These are phyloP conservation scores for Linanthus parryae DNA, from an alignment of 148 eudicot genomes.

Conservation along the genomic window DNA sequence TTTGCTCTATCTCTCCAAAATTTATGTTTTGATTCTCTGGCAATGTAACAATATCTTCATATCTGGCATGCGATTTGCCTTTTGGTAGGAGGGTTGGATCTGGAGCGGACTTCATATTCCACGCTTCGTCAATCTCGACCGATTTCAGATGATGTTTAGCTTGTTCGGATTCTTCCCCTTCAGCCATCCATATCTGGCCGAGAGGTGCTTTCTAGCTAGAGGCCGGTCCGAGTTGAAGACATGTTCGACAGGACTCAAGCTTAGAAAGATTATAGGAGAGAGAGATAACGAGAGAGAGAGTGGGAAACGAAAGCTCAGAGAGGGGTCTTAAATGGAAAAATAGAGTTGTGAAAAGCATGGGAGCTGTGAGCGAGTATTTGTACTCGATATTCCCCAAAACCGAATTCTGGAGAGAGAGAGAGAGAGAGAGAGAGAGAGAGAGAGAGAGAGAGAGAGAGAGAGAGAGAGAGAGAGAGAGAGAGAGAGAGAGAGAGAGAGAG, in stretches of 20 bases:
- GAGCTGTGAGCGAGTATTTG: neutral
- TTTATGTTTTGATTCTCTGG: conserved; percentile 49
- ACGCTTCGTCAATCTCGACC: conserved; percentile 82
- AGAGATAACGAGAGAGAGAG: neutral
- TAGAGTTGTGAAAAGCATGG: conserved; percentile 2
- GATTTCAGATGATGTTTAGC: conserved; percentile 71
- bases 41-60: conserved; percentile 72
- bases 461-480: too few species aligned
- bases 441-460: too few species aligned
- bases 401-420: neutral
- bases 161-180: conserved; percentile 65
- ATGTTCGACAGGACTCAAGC: neutral
- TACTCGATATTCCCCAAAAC: neutral
- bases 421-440: neutral
- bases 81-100: conserved; percentile 85
- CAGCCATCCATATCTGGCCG: conserved; percentile 92
- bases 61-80: conserved; percentile 86
- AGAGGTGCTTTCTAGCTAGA: conserved; percentile 81
- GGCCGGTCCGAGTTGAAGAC: conserved; percentile 88
- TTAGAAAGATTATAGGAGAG: neutral
- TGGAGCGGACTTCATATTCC: conserved; percentile 64
- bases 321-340: conserved; percentile 2
- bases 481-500: too few species aligned
- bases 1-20: conserved; percentile 58
- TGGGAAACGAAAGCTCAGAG: neutral